Conservation (phyloP, 108 stramenopile genomes). For the Cyclostephanos invisitatus region DNA sequence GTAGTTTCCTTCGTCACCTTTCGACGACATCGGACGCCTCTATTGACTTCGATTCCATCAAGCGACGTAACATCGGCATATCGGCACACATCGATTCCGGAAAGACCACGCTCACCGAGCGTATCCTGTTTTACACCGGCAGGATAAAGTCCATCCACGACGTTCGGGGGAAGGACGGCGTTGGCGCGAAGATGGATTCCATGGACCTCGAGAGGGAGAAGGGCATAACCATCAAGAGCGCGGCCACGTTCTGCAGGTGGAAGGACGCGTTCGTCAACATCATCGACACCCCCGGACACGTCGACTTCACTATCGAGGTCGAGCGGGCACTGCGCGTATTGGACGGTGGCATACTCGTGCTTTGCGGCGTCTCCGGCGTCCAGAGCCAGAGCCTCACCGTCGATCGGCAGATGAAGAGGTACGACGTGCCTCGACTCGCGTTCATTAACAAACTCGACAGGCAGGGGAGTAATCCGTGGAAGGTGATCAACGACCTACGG, state of each 20-base stretch:
- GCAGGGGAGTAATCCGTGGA: constrained; percentile 91
- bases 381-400: constrained; percentile 99
- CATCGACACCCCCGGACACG: constrained; percentile 99
- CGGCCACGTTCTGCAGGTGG: constrained; percentile 99
- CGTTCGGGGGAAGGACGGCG: constrained; percentile 96
- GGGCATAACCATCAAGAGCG: constrained; percentile 98
- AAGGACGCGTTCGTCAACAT: constrained; percentile 97
- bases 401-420: constrained; percentile 99
- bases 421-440: constrained; percentile 97
- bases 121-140: constrained; percentile 99
- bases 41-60: constrained; percentile 23
- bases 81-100: constrained; percentile 99
- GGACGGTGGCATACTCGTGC: constrained; percentile 95
- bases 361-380: constrained; percentile 98
- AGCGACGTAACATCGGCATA: constrained; percentile 98
- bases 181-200: constrained; percentile 99
- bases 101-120: constrained; percentile 99
- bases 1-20: not conserved
- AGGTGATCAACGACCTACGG: constrained; percentile 85
- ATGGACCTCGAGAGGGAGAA: constrained; percentile 99
- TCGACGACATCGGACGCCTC: constrained; percentile 1
- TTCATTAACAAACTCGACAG: constrained; percentile 99
- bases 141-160: constrained; percentile 97
- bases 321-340: constrained; percentile 98
- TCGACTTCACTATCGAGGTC: constrained; percentile 96